phyloP scores from a whole-genome alignment of 129 eudicot species.

The Logfia minima region DNA sequence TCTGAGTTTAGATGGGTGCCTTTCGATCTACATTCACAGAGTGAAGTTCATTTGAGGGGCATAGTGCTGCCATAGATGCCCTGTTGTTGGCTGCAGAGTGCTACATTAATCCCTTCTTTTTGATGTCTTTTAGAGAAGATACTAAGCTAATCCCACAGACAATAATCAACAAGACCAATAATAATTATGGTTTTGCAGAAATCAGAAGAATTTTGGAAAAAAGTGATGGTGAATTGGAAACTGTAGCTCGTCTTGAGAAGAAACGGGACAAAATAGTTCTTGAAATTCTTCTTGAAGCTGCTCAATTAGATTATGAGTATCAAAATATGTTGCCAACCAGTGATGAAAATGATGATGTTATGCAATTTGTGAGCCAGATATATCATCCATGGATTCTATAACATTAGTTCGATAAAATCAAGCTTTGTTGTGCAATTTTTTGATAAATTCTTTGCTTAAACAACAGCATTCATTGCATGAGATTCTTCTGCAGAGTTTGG shows the following conservation, averaged over 20 bases:
- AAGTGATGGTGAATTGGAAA: constrained; percentile 54
- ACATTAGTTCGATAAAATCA: constrained; percentile 88
- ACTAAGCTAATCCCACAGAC: constrained; percentile 26
- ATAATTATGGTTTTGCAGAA: constrained; percentile 44
- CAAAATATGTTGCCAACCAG: constrained; percentile 25
- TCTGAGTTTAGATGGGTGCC: constrained; percentile 83
- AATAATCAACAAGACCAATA: constrained; percentile 19
- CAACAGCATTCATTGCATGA: constrained; percentile 78
- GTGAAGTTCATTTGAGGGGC: constrained; percentile 60
- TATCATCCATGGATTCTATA: constrained; percentile 65
- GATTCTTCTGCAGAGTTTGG: constrained; percentile 80
- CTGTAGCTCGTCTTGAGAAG: constrained; percentile 63
- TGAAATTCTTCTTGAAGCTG: constrained; percentile 88
- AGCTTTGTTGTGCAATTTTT: constrained; percentile 64
- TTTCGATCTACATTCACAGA: constrained; percentile 65
- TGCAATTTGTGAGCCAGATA: constrained; percentile 51
- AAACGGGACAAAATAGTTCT: constrained; percentile 81
- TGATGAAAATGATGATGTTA: constrained; percentile 56
- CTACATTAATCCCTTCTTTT: constrained; percentile 76
- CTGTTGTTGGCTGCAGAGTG: constrained; percentile 94
- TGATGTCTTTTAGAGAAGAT: constrained; percentile 49
- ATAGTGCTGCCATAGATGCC: constrained; percentile 82
- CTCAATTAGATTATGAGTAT: constrained; percentile 63
- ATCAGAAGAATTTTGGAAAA: constrained; percentile 47
- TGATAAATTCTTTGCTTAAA: constrained; percentile 52